A percentile compares a stretch with the other conserved stretches of the same genome.
These are phyloP conservation scores for Tricholoma furcatifolium DNA, from an alignment of 768 basidiomycete genomes.

Conservation along the genomic window DNA sequence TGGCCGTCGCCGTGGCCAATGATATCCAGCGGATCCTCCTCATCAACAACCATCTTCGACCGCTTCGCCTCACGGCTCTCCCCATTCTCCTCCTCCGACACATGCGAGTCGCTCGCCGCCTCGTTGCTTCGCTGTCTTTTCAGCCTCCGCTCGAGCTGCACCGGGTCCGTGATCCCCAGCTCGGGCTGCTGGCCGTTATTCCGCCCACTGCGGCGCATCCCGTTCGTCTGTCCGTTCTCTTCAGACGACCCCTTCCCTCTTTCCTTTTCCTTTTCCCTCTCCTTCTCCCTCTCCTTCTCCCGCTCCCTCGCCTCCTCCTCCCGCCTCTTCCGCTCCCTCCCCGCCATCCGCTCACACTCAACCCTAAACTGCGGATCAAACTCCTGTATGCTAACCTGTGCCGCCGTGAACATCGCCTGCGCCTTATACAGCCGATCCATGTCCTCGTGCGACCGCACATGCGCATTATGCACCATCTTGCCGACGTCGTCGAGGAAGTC, in stretches of 20 bases:
- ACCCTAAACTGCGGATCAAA: conserved; percentile 75
- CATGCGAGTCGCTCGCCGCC: conserved; percentile 47
- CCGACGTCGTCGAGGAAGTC: conserved; percentile 84
- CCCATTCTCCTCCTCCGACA: conserved; percentile 52
- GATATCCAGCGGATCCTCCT: conserved; percentile 52
- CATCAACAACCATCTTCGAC: conserved; percentile 44
- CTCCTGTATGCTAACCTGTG: conserved; percentile 83
- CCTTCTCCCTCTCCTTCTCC: no score
- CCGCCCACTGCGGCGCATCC: conserved; percentile 69
- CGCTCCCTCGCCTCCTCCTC: conserved; percentile 56
- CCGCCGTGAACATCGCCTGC: conserved; percentile 84
- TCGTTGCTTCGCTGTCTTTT: conserved; percentile 70
- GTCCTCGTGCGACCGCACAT: conserved; percentile 58
- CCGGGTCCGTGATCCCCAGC: conserved; percentile 70
- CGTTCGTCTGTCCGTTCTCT: conserved; percentile 39
- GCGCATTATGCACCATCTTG: conserved; percentile 78
- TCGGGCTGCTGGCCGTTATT: conserved; percentile 74
- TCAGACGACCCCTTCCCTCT: conserved; percentile 25
- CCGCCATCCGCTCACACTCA: conserved; percentile 90
- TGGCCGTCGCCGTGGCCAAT: conserved; percentile 31
- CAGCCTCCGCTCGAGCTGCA: conserved; percentile 68
- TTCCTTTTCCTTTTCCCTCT: conserved; percentile 39
- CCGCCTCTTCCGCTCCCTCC: conserved; percentile 64
- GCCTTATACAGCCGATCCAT: conserved; percentile 76
- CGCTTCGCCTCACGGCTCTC: conserved; percentile 58